Evolutionary conservation across 2,329 filamentous ascomycete species (phyloP).

Genomic region (Exserohilum rostratum): DNA sequence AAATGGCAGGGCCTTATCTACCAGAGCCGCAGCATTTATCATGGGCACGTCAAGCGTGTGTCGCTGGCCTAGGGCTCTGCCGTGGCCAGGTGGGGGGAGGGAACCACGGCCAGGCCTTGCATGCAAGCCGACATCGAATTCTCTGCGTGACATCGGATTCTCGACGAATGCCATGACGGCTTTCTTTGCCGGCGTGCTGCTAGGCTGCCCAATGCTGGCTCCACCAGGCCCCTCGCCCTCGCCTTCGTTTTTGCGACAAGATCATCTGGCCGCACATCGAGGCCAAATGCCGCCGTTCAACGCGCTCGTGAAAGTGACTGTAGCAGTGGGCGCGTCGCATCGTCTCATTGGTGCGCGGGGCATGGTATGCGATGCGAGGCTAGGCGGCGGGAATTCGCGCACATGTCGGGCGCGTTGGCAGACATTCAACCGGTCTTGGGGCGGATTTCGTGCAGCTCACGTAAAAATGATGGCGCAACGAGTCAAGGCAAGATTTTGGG

Average conservation of each 20-base stretch:
- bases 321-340: neutral
- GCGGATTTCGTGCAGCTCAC: conserved; percentile 1
- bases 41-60: neutral
- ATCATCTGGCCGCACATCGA: too few relatives aligned
- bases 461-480: conserved; percentile 12
- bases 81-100: neutral
- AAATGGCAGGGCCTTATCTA: neutral
- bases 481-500: conserved; percentile 1
- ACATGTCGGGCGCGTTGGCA: conserved; percentile 5
- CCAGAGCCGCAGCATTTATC: neutral
- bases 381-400: conserved; percentile 6
- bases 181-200: conserved; percentile 1
- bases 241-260: too few relatives aligned
- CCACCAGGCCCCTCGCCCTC: neutral
- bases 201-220: conserved; percentile 1
- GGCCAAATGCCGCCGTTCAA: too few relatives aligned
- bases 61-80: neutral
- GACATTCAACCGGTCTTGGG: neutral
- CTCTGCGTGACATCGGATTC: conserved; percentile 16
- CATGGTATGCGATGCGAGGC: conserved; percentile 3
- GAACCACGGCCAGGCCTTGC: neutral
- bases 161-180: conserved; percentile 15
- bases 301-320: too few relatives aligned
- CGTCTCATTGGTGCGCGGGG: conserved; percentile 3
- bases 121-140: conserved; percentile 12